These are phyloP conservation scores for Fusarium domesticum DNA, from an alignment of 2,329 filamentous ascomycete species.

Conservation along the genomic window DNA sequence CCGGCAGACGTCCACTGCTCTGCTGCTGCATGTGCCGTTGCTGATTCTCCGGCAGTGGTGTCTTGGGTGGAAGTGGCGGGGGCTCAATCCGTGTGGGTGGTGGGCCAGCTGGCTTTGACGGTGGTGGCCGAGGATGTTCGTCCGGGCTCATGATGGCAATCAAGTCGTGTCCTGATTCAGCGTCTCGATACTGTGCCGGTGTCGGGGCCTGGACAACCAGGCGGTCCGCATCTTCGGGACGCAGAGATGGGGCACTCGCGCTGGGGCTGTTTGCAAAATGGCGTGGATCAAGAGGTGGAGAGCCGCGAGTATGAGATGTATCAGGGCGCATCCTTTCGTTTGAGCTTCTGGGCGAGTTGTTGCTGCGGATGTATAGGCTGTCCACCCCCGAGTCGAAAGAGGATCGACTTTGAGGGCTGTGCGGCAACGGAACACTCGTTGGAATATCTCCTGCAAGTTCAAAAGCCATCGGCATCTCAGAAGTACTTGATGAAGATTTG, in stretches of 20 bases:
- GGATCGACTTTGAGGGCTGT: constrained; percentile 42
- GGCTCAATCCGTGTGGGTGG: constrained; percentile 49
- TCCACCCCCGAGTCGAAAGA: constrained; percentile 59
- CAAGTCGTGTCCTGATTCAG: constrained; percentile 61
- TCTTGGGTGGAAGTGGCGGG: constrained; percentile 75
- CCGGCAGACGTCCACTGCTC: constrained; percentile 33
- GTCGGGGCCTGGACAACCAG: constrained; percentile 56
- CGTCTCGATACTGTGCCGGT: constrained; percentile 54
- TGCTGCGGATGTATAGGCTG: constrained; percentile 41
- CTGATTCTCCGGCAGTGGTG: constrained; percentile 59
- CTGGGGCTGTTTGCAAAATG: constrained; percentile 14
- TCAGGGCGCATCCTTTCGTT: constrained; percentile 43
- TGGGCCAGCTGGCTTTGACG: constrained; percentile 33
- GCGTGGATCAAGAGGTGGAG: constrained; percentile 28
- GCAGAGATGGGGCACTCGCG: constrained; percentile 30
- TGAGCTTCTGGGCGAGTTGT: constrained; percentile 49
- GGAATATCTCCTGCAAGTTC: constrained; percentile 59
- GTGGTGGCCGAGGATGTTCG: constrained; percentile 48
- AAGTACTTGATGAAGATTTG: constrained; percentile 42
- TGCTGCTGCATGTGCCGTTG: constrained; percentile 9
- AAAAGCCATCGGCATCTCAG: constrained; percentile 48
- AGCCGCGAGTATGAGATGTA: constrained; percentile 30
- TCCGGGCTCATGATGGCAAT: constrained; percentile 62
- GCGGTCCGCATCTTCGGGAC: constrained; percentile 48
- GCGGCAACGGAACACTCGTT: constrained; percentile 37